Percentiles rank a stretch among this genome's conserved stretches.
These are phyloP conservation scores for Endotrypanum monterogeii DNA, from an alignment of 208 protist genomes.

Conservation along the genomic window DNA sequence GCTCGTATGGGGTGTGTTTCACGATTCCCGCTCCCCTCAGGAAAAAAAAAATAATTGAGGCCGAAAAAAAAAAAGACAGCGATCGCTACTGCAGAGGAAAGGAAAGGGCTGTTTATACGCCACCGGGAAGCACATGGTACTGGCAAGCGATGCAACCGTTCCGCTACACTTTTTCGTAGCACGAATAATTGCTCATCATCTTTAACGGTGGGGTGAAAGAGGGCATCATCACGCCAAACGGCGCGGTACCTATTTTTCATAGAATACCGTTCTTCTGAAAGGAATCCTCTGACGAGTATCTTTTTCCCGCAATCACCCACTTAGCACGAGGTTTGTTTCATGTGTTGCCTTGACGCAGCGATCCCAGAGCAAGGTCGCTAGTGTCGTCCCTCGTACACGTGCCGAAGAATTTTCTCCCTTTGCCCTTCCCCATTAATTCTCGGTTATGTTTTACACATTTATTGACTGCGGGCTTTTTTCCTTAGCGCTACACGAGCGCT, in stretches of 20 bases:
- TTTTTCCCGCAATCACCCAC: neutral
- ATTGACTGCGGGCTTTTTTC: constrained; percentile 5
- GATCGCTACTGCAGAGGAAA: no score
- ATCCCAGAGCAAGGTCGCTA: neutral
- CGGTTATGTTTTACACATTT: no score
- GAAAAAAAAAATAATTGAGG: neutral
- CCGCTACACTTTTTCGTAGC: neutral
- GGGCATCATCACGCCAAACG: no score
- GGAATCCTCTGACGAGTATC: no score
- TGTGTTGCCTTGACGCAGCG: neutral
- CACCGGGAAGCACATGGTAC: neutral
- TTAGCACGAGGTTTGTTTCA: neutral
- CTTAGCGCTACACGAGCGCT: neutral
- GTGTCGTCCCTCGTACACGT: neutral
- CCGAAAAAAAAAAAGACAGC: neutral
- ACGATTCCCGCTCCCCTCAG: no score
- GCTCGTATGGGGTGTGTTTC: no score
- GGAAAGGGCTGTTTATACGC: neutral
- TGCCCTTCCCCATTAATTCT: constrained; percentile 16
- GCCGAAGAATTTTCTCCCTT: neutral
- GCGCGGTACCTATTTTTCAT: no score
- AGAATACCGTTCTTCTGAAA: no score
- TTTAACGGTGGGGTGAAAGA: neutral
- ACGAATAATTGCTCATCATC: neutral
- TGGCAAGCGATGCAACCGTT: neutral